Evolutionary conservation across 192 early-diverging fungal genomes (phyloP), one percentile per base, ranked within the genome.

Genomic region (Thamnidium elegans): DNA sequence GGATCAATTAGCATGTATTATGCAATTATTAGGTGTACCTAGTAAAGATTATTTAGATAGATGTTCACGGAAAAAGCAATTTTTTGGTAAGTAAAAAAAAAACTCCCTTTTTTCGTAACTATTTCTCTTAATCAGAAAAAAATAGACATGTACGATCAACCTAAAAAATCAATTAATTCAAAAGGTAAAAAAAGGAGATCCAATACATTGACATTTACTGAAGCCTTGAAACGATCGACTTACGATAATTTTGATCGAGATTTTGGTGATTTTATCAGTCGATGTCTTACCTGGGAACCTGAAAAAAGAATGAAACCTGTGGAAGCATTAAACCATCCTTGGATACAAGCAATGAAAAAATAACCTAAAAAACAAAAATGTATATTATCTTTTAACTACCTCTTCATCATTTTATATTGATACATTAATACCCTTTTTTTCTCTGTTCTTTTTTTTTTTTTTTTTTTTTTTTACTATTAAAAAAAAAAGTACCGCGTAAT

Each of bases 1-100:
- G 56, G 94, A 98, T 68, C 96, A 98, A 71, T 76, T 98, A 42
- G 80, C 89, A 7, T 93, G 93, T 70, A 95, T 98, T 39, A 92
- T 98, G 87, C 94, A 98, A 76, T 79, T 95, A 21, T 80, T 87
- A 54, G 95, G 94, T 6, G 73, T 90, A 13, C 96, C 96, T 19
- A 86, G 87, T 3, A 66, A 78, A 34, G 81, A 82, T 45, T 73
- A 96, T 19, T 55, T 98, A 13, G 89, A 91, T 21, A 78, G 80
- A 20, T 90, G 91, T 26, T 80, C 82, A 42, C 81, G 95, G 45
- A 89, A 89, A 34, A 90, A 88, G 54, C 79, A 89, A 32, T 97
- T 96, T 75, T 95, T 95, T 66, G 95, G 86, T 90, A 75, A 76
- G 69, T 74, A 55, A 3, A 67, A 7, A 31, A 26, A 26, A 3